Base-by-base conservation (phyloP, 371 early-diverging fungal genomes). In the Parasitella parasitica region DNA sequence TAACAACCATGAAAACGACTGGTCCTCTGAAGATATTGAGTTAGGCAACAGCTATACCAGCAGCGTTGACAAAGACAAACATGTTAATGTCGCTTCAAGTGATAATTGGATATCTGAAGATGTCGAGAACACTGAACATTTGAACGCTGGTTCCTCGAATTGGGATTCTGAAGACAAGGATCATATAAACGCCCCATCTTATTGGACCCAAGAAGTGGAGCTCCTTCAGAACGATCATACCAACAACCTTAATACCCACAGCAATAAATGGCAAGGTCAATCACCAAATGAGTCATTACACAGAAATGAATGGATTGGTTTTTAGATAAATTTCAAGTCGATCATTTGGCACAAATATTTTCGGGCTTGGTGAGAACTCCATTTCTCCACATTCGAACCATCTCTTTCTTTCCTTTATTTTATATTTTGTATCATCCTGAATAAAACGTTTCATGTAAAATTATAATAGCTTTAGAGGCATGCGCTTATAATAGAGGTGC, bases 11-110 rank as follows among this genome's bases (percentile, higher is more conserved):
- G 61, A 52, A 30, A 63, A 66, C 22, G 63, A 59, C n/a, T 75
- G 75, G 75, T 27, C 59, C 15, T 54, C 67, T 9, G 64, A 71
- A 50, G 64, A 75, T 15, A 30, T 67, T 26, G 50, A 65, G 12
- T 30, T 41, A n/a, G 13, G n/a, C 16, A 37, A 20, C 18, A 26
- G 43, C 16, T 66, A 68, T 36, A 36, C 22, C 26, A 67, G 66
- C 13, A 46, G 6, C 18, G 53, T 43, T 54, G 16, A 43, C 3
- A 32, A 60, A 41, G 43, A 37, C 9, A 20, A 48, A 24, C 50
- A 59, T 37, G 12, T 28, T 13, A 48, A 59, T 27, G 59, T 26
- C 18, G 36, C 32, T 15, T n/a, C n/a, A n/a, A 18, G 26, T 15
- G 41, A 43, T 6, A 18, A 34, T 3, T 59, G 60, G 60, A 22